Percentiles rank a stretch among this genome's conserved stretches.
Conservation (phyloP, 495 filamentous ascomycete genomes). For the Copromyces sp. region DNA sequence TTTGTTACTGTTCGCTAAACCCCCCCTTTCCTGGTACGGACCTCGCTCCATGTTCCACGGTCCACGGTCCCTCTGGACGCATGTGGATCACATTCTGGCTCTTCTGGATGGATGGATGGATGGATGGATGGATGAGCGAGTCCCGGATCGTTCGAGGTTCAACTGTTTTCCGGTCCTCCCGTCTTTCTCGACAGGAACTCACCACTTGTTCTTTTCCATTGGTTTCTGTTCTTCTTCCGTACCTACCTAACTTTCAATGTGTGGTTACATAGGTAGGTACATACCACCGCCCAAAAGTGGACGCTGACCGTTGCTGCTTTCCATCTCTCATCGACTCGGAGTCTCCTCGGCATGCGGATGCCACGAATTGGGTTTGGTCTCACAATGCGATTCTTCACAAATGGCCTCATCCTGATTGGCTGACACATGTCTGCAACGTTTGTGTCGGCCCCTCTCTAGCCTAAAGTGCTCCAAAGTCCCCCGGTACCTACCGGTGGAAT, state of each 20-base stretch:
- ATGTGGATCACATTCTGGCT: not conserved
- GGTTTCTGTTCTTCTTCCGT: not conserved
- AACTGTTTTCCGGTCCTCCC: not conserved
- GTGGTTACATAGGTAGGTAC: not conserved
- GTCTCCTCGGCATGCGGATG: not conserved
- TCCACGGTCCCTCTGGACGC: not conserved
- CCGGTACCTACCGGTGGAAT: not conserved
- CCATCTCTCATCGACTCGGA: not conserved
- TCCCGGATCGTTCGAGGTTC: not conserved
- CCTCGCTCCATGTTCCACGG: not conserved
- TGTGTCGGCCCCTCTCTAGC: not conserved
- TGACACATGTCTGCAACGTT: not conserved
- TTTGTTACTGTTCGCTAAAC: too few relatives aligned
- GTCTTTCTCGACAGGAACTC: not conserved
- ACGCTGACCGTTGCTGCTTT: not conserved
- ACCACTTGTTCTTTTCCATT: not conserved
- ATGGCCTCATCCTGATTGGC: not conserved
- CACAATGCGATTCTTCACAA: not conserved
- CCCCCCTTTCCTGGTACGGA: too few relatives aligned
- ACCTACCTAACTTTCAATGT: not conserved
- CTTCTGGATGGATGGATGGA: too few relatives aligned
- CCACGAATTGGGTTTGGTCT: not conserved
- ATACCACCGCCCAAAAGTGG: not conserved
- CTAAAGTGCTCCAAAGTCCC: not conserved
- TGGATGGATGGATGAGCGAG: not conserved